Evolutionary conservation across 2,329 filamentous ascomycete species (phyloP).

Genomic region (Penicillium verrucosum): DNA sequence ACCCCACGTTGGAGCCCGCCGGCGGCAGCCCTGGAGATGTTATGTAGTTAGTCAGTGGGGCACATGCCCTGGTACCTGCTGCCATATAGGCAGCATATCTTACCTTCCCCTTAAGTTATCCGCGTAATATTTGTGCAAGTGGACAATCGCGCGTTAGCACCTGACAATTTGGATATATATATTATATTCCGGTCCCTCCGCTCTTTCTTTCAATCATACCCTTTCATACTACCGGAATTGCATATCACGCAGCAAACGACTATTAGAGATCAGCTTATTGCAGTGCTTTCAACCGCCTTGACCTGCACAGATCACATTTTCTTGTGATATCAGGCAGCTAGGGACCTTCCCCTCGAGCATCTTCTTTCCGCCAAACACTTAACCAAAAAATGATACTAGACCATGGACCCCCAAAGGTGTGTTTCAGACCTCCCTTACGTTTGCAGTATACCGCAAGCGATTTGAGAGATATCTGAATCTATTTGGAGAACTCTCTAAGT

Average conservation of each 20-base stretch:
- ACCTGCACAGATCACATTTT: background rate
- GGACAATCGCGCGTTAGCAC: background rate
- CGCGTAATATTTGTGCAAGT: background rate
- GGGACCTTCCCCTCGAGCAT: background rate
- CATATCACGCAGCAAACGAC: background rate
- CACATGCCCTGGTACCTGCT: too few relatives aligned
- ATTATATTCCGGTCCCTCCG: background rate
- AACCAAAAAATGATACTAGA: background rate
- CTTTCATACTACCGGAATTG: background rate
- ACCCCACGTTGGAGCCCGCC: too few relatives aligned
- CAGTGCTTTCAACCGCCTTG: background rate
- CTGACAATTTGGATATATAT: background rate
- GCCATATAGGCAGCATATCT: too few relatives aligned
- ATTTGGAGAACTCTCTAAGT: background rate
- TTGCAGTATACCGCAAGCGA: background rate
- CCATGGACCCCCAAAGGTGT: background rate
- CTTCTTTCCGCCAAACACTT: background rate
- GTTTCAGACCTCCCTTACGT: background rate
- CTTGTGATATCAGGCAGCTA: background rate
- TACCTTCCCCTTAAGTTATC: too few relatives aligned
- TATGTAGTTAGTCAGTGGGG: too few relatives aligned
- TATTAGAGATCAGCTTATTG: background rate
- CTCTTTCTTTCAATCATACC: background rate
- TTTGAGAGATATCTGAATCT: background rate
- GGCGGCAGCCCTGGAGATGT: too few relatives aligned